A percentile compares a stretch with the other conserved stretches of the same genome.
Conservation (phyloP, 73 alveolate species). For the Uronychia setigera region DNA sequence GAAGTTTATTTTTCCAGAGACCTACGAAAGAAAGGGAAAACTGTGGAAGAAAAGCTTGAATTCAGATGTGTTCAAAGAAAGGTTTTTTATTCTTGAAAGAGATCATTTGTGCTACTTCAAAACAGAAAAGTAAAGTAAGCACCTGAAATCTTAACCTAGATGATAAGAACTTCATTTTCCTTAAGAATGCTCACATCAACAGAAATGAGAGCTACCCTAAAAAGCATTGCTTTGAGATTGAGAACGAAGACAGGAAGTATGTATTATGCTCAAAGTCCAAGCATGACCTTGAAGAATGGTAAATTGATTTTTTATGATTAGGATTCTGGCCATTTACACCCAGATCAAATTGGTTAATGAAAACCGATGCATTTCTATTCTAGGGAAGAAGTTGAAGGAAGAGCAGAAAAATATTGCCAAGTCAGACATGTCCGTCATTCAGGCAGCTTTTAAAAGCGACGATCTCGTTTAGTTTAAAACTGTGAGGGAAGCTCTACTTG, state of each 20-base stretch:
- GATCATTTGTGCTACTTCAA: constrained; percentile 46
- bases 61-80: constrained; percentile 44
- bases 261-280: too few relatives aligned
- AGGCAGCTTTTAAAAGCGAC: neutral
- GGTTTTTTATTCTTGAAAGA: constrained; percentile 37
- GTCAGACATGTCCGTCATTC: neutral
- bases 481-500: neutral
- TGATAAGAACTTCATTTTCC: too few relatives aligned
- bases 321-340: too few relatives aligned
- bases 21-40: constrained; percentile 53
- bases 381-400: neutral
- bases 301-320: too few relatives aligned
- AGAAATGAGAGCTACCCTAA: too few relatives aligned
- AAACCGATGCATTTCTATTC: neutral
- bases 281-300: too few relatives aligned
- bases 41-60: constrained; percentile 43
- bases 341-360: too few relatives aligned
- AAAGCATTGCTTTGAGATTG: too few relatives aligned
- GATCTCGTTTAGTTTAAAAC: neutral
- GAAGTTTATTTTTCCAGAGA: constrained; percentile 2
- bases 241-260: too few relatives aligned
- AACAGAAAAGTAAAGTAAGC: constrained; percentile 50
- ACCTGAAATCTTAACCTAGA: too few relatives aligned
- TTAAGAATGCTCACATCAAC: too few relatives aligned
- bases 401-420: neutral